phyloP scores from a whole-genome alignment of 2,329 filamentous ascomycete species.

The Fusarium brevicatenulatum region DNA sequence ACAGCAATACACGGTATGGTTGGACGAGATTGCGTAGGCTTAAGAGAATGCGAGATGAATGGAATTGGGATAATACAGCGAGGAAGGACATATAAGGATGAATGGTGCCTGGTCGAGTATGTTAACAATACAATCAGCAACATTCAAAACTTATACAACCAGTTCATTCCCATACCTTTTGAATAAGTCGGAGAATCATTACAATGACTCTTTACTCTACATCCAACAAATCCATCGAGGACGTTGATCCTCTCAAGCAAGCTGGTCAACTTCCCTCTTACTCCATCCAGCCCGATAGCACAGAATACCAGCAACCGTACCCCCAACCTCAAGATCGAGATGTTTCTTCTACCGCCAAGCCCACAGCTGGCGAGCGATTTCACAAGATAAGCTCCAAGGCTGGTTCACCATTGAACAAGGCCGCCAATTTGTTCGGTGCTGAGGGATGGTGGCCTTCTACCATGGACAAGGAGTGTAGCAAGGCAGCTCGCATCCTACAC shows the following conservation, averaged over 20 bases:
- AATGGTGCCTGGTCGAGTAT: neutral
- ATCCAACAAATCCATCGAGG: conserved; percentile 31
- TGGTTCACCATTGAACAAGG: conserved; percentile 72
- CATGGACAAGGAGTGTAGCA: conserved; percentile 78
- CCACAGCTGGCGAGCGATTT: conserved; percentile 65
- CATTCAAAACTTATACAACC: neutral
- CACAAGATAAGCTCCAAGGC: conserved; percentile 74
- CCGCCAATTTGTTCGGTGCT: conserved; percentile 74
- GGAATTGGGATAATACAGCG: neutral
- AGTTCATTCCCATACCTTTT: neutral
- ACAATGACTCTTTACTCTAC: conserved; percentile 30
- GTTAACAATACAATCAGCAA: neutral
- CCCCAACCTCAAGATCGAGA: neutral
- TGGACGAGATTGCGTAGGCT: conserved; percentile 22
- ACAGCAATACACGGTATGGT: neutral
- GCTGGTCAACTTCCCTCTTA: conserved; percentile 37
- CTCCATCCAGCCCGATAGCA: conserved; percentile 15
- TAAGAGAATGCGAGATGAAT: conserved; percentile 24
- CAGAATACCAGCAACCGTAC: conserved; percentile 7
- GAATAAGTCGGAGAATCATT: neutral
- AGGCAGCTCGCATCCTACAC: conserved; percentile 77
- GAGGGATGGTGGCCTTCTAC: conserved; percentile 82
- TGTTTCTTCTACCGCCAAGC: conserved; percentile 38
- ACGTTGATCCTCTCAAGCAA: conserved; percentile 39
- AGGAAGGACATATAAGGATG: conserved; percentile 33